Percentiles rank a stretch among this genome's conserved stretches.
Conservation (phyloP, 345 rosid species). For the Gossypium australe region DNA sequence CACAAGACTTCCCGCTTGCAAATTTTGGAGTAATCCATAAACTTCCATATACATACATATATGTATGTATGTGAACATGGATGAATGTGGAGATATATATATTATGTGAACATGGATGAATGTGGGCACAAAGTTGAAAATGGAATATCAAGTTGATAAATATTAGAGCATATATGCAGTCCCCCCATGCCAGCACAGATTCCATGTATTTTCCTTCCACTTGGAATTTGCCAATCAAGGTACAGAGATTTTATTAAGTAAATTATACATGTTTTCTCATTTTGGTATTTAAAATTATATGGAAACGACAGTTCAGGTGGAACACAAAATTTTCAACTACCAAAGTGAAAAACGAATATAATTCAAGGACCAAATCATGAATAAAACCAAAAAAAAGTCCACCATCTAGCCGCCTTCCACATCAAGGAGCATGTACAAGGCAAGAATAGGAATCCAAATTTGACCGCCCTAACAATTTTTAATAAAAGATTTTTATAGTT, state of each 20-base stretch:
- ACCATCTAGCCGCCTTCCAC: background rate
- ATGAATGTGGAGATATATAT: background rate
- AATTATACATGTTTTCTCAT: too few relatives aligned
- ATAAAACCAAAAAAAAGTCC: background rate
- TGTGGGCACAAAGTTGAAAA: background rate
- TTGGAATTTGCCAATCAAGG: too few relatives aligned
- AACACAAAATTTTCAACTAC: too few relatives aligned
- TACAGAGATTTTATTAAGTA: too few relatives aligned
- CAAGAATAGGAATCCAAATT: background rate
- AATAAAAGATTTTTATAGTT: too few relatives aligned
- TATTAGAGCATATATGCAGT: background rate
- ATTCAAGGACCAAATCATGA: too few relatives aligned
- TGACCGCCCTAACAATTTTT: background rate
- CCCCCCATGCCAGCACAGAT: slow-evolving; percentile 5
- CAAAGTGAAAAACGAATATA: too few relatives aligned
- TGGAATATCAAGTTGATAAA: slow-evolving; percentile 8
- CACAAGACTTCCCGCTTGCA: background rate
- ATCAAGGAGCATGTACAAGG: background rate
- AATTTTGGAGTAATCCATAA: background rate
- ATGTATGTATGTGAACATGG: background rate
- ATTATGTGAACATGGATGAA: background rate
- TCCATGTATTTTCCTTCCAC: background rate
- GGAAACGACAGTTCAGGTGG: too few relatives aligned
- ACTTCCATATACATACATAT: background rate
- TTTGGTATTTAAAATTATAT: too few relatives aligned